phyloP scores from a whole-genome alignment of 2,329 filamentous ascomycete species.

The Paradendryphiella salina region DNA sequence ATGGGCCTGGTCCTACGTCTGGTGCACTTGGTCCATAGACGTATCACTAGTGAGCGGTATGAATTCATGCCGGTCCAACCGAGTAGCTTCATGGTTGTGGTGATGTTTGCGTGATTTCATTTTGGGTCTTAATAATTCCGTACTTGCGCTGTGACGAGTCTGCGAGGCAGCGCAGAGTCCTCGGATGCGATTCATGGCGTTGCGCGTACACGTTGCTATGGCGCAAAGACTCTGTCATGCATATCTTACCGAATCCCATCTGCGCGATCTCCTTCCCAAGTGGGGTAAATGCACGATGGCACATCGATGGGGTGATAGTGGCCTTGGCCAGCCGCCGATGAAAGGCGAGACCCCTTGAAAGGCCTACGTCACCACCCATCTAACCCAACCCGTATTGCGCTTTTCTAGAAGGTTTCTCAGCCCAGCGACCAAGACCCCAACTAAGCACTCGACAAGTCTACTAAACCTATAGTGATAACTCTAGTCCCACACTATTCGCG shows the following conservation, averaged over 20 bases:
- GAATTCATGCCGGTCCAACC: constrained; percentile 42
- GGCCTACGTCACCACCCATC: constrained; percentile 23
- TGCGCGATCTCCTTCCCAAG: not conserved
- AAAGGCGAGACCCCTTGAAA: constrained; percentile 1
- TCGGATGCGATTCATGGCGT: no score
- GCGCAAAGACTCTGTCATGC: not conserved
- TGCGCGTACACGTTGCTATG: not conserved
- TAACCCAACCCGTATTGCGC: constrained; percentile 2
- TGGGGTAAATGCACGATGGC: constrained; percentile 3
- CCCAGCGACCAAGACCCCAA: constrained; percentile 4
- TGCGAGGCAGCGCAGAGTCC: no score
- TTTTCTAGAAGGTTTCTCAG: constrained; percentile 11
- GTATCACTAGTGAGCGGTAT: constrained; percentile 28
- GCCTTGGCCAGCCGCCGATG: constrained; percentile 16
- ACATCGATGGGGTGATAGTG: not conserved
- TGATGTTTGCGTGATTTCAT: not conserved
- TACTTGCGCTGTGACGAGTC: no score
- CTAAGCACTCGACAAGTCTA: not conserved
- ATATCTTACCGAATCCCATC: not conserved
- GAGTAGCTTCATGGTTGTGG: not conserved
- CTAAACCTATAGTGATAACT: not conserved
- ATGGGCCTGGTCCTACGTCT: constrained; percentile 15
- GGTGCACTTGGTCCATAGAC: constrained; percentile 14
- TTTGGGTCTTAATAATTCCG: no score
- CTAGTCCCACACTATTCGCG: not conserved